Percentiles rank a stretch among this genome's conserved stretches.
phyloP scores from a whole-genome alignment of 495 filamentous ascomycete genomes.

The Aspergillus sparsus region DNA sequence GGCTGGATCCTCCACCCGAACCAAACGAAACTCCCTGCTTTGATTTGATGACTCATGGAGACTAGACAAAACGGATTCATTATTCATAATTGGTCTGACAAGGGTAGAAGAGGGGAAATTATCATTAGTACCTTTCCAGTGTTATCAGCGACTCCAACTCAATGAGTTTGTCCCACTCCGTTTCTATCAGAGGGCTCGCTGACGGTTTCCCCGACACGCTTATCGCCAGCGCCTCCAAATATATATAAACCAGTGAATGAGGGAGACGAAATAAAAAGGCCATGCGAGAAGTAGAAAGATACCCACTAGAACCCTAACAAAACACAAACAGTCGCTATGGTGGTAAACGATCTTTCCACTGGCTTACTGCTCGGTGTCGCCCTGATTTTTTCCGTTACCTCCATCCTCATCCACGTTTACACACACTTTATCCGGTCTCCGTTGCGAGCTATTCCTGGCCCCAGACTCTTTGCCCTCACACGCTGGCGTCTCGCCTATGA shows the following conservation, averaged over 20 bases:
- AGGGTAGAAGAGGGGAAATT: too few species aligned
- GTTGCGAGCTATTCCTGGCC: conserved; percentile 26
- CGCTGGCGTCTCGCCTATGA: conserved; percentile 30
- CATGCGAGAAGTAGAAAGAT: neutral
- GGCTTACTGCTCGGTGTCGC: neutral
- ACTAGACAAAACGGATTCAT: too few species aligned
- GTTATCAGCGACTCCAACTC: too few species aligned
- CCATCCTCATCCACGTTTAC: neutral
- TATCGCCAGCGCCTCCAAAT: conserved; percentile 1
- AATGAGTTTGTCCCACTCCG: too few species aligned
- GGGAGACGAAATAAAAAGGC: neutral
- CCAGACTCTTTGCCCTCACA: conserved; percentile 30
- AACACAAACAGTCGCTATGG: neutral
- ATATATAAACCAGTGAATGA: neutral
- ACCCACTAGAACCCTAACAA: neutral
- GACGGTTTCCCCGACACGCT: conserved; percentile 13
- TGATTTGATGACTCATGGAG: too few species aligned
- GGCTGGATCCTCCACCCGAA: too few species aligned
- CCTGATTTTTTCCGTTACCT: neutral
- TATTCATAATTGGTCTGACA: too few species aligned
- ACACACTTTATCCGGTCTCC: conserved; percentile 3
- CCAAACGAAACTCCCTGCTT: too few species aligned
- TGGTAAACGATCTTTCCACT: neutral
- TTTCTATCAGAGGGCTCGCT: conserved; percentile 1
- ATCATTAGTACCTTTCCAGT: too few species aligned